A percentile compares a stretch with the other conserved stretches of the same genome.
These are phyloP conservation scores for Ramularia endophylla DNA, from an alignment of 2,329 filamentous ascomycete genomes.

Conservation along the genomic window DNA sequence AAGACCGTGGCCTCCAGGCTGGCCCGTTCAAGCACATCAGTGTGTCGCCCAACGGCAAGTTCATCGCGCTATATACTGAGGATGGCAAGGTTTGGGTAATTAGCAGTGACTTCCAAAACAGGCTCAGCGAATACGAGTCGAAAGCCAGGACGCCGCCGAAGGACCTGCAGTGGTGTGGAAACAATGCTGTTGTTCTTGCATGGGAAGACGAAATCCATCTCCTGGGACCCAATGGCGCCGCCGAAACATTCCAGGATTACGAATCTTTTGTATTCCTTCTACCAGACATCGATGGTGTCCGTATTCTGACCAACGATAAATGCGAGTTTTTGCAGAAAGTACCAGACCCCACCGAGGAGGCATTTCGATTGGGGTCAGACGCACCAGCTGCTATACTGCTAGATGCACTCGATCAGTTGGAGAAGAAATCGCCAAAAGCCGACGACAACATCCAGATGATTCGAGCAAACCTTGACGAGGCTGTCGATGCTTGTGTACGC, in stretches of 20 bases:
- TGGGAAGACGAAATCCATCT: constrained; percentile 98
- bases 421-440: constrained; percentile 90
- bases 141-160: constrained; percentile 77
- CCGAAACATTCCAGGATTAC: constrained; percentile 65
- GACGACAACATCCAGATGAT: constrained; percentile 98
- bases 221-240: constrained; percentile 75
- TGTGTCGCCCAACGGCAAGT: constrained; percentile 86
- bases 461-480: constrained; percentile 77
- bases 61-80: constrained; percentile 78
- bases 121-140: constrained; percentile 86
- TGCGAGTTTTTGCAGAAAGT: constrained; percentile 98
- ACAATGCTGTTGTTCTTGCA: constrained; percentile 84
- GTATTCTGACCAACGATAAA: constrained; percentile 84
- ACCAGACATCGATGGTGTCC: constrained; percentile 82
- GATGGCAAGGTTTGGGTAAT: constrained; percentile 87
- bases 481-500: constrained; percentile 88
- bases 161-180: constrained; percentile 92
- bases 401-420: constrained; percentile 85
- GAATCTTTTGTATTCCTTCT: constrained; percentile 86
- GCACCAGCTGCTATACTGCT: constrained; percentile 88
- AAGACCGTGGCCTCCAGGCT: constrained; percentile 84
- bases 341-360: constrained; percentile 64
- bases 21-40: constrained; percentile 88
- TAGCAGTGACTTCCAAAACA: constrained; percentile 88
- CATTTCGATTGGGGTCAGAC: constrained; percentile 82